Base-by-base conservation (phyloP, 176 grass and related monocot genomes). In the Carex parvula region DNA sequence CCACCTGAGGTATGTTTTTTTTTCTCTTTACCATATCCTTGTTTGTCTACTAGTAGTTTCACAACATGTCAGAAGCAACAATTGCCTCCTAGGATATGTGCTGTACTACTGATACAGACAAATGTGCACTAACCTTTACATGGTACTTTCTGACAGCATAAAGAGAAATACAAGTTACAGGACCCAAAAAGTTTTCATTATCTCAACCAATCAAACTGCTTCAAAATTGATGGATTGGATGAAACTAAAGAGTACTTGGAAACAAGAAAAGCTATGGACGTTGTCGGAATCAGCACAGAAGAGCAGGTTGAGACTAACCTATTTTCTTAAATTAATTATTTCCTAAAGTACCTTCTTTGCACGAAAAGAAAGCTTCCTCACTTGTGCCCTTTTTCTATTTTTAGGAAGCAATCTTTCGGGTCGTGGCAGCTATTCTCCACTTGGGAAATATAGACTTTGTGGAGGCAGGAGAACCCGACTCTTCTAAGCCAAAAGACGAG, bases 231-330 rank as follows among this genome's bases (percentile, higher is more conserved):
- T 68, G 95, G 89, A 13, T 33, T 98, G 55, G 92, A 98, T 94
- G 95, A 94, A 86, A 87, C 92, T 15, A 98, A 93, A 83, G 95
- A 98, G 78, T 98, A 94, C 58, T 87, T 93, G 66, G 95, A 98
- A 91, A 98, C 95, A 54, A 94, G 91, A 89, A 93, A 92, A 68
- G 95, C 95, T 85, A 98, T 98, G 95, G 92, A 98, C 81, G 87
- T 94, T 84, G 89, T 93, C 9, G 95, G 95, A 81, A 94, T 98
- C 64, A 94, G 64, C 81, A 79, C 55, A 81, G 82, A 93, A 80
- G 95, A 98, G 81, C 95, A 98, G 95, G 95, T 98, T 84, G 3
- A 10, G 44, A 68, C 81, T 86, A 50, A 56, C 83, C 56, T 79
- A 60, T 53, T 63, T 35, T 64, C 5, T 88, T n/a, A n/a, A 53